Percentiles rank a stretch among this genome's conserved stretches.
Evolutionary conservation across 192 early-diverging fungal species (phyloP).

Genomic region (Gryganskiella cystojenkinii): DNA sequence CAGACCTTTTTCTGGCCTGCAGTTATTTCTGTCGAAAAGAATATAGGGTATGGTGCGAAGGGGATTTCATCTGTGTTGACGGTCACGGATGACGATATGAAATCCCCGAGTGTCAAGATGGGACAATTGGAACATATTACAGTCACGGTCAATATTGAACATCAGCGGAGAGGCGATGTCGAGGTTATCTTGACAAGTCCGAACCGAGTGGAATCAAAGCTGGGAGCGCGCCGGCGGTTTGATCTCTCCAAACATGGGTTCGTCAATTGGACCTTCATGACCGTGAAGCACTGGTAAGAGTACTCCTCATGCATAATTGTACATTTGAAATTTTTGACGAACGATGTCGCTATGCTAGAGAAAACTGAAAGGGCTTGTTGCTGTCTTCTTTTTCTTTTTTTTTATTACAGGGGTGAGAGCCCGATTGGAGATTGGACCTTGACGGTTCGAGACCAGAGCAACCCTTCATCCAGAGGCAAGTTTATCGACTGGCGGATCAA

Average conservation of each 20-base stretch:
- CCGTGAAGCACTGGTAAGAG: conserved; percentile 92
- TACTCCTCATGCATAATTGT: neutral
- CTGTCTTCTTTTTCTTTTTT: conserved; percentile 19
- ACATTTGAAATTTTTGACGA: neutral
- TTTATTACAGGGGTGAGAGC: conserved; percentile 81
- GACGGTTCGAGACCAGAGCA: conserved; percentile 70
- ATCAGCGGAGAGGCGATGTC: conserved; percentile 87
- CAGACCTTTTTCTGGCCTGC: conserved; percentile 70
- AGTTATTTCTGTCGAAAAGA: conserved; percentile 45
- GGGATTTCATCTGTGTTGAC: conserved; percentile 50
- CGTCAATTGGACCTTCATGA: conserved; percentile 93
- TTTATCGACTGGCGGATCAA: conserved; percentile 76
- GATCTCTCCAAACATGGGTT: conserved; percentile 81
- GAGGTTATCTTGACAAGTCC: conserved; percentile 87
- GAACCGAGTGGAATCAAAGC: conserved; percentile 65
- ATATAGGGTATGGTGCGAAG: conserved; percentile 63
- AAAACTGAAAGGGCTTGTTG: neutral
- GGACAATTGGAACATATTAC: conserved; percentile 87
- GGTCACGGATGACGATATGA: conserved; percentile 62
- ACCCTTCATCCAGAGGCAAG: conserved; percentile 63
- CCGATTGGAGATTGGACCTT: conserved; percentile 87
- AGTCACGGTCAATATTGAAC: conserved; percentile 84
- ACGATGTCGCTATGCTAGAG: neutral
- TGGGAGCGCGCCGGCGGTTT: conserved; percentile 70
- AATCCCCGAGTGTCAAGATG: conserved; percentile 53